Evolutionary conservation across 1,139 yeast species (phyloP), one percentile per base, ranked within the genome.

Genomic region (Blastobotrys capitulatus): DNA sequence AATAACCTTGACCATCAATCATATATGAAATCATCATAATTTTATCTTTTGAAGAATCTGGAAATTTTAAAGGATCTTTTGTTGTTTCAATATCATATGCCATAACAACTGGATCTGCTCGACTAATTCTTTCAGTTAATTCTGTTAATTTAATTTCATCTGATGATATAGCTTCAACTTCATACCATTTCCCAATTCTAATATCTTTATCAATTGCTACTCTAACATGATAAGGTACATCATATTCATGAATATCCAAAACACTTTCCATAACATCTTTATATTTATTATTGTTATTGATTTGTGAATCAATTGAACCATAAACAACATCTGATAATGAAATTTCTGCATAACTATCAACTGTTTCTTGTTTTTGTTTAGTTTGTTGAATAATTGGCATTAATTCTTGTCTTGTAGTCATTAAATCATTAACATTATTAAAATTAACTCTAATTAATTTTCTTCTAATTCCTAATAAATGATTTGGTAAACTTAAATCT

Each of bases 71-170:
- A 1, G 98, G 97, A 16, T 95, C 89, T 65, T 94, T 94, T 4
- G 97, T 89, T 1, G 99, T 94, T 73, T 94, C 99, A 50, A 94
- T 94, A 76, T 94, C 99, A 64, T 87, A 94, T 0, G 98, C 98
- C 63, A 94, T 69, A 5, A 94, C 92, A 10, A 94, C 97, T 0
- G 98, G 98, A 64, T 94, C 98, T 5, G 98, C 96, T 69, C 95
- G 94, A 41, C 95, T 95, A 49, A 89, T 82, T 57, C 85, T 82
- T 38, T 86, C 90, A 19, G 75, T 73, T 55, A 84, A 79, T 62
- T 84, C 94, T 16, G 72, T 75, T 40, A 87, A 71, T 1, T 68
- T 70, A 8, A 82, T 72, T 8, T 73, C 74, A 0, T 84, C 82
- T 44, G 80, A 81, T 32, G 74, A 70, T 22, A 5, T 22, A 5